These are phyloP conservation scores for Mucor racemosus DNA, from an alignment of 371 early-diverging fungal genomes.

Conservation along the genomic window DNA sequence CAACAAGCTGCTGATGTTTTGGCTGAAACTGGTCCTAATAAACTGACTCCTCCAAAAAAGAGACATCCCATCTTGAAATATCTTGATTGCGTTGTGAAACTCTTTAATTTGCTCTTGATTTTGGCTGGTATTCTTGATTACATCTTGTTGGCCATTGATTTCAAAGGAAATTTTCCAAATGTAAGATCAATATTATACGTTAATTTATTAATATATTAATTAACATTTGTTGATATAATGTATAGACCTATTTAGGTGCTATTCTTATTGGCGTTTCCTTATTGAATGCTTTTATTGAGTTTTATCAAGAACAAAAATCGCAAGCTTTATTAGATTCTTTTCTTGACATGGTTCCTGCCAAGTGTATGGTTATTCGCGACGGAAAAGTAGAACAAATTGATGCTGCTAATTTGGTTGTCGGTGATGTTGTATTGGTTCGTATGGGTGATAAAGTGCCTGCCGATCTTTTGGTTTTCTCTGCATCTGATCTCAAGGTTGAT, in stretches of 20 bases:
- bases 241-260: conserved; percentile 85
- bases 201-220: background rate
- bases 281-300: conserved; percentile 91
- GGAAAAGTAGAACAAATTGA: conserved; percentile 63
- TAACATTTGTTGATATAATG: background rate
- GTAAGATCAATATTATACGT: conserved; percentile 44
- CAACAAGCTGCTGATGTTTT: conserved; percentile 69
- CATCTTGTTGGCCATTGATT: conserved; percentile 78
- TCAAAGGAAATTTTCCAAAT: conserved; percentile 65
- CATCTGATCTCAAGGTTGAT: conserved; percentile 91
- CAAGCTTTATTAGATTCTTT: conserved; percentile 89
- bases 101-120: conserved; percentile 90
- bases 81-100: conserved; percentile 69
- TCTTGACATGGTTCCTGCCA: conserved; percentile 85
- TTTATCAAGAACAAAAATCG: conserved; percentile 87
- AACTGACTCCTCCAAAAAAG: conserved; percentile 87
- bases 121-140: conserved; percentile 83
- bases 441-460: conserved; percentile 96
- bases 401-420: conserved; percentile 79
- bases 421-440: conserved; percentile 86
- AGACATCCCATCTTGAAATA: conserved; percentile 73
- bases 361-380: conserved; percentile 80
- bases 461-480: conserved; percentile 77
- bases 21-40: conserved; percentile 78
- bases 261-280: conserved; percentile 89